phyloP scores from a whole-genome alignment of 352 stramenopile species.

The Phytophthora pisi region DNA sequence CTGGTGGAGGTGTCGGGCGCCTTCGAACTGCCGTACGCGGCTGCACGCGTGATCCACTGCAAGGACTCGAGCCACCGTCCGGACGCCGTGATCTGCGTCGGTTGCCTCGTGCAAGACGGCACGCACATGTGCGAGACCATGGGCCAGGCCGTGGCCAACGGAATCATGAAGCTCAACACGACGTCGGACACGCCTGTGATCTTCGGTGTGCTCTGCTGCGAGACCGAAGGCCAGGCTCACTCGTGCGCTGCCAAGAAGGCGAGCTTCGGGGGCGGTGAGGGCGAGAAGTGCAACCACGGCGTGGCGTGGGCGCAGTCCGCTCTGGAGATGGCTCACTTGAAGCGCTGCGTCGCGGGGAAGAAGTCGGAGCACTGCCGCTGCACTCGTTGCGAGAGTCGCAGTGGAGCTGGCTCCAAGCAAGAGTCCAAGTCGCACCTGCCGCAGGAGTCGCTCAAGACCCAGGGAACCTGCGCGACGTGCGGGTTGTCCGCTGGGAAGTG shows the following conservation, averaged over 20 bases:
- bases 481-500: slow-evolving; percentile 28
- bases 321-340: slow-evolving; percentile 91
- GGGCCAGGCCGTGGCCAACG: slow-evolving; percentile 91
- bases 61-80: slow-evolving; percentile 71
- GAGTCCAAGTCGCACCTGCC: slow-evolving; percentile 13
- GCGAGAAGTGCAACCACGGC: slow-evolving; percentile 53
- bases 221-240: slow-evolving; percentile 92
- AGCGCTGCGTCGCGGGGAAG: slow-evolving; percentile 43
- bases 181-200: slow-evolving; percentile 86
- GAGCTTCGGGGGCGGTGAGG: slow-evolving; percentile 31
- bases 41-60: slow-evolving; percentile 76
- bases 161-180: slow-evolving; percentile 96
- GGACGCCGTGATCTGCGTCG: slow-evolving; percentile 96
- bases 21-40: slow-evolving; percentile 96
- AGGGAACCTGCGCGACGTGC: slow-evolving; percentile 30
- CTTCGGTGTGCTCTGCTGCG: slow-evolving; percentile 93
- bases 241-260: slow-evolving; percentile 49
- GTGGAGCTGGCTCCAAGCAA: slow-evolving; percentile 21
- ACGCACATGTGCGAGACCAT: slow-evolving; percentile 99
- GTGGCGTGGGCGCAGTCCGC: slow-evolving; percentile 70
- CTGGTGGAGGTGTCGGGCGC: slow-evolving; percentile 89
- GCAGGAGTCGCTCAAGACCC: slow-evolving; percentile 15
- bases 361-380: slow-evolving; percentile 44
- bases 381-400: slow-evolving; percentile 33
- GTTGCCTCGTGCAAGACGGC: slow-evolving; percentile 94